phyloP scores from a whole-genome alignment of 2,329 filamentous ascomycete genomes.

The Sclerotinia trifoliorum region DNA sequence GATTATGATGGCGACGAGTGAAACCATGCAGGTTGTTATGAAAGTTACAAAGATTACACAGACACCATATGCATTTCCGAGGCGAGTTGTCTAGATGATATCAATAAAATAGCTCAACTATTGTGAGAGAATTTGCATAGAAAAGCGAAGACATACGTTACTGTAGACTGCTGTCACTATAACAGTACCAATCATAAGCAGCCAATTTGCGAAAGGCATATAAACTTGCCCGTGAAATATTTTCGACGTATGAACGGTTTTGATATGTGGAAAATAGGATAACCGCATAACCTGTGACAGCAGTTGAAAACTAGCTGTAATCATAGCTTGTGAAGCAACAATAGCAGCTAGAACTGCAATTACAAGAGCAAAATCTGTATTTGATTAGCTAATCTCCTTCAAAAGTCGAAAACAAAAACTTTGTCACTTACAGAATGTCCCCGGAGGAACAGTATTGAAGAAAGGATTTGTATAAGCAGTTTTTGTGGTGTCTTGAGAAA shows the following conservation, averaged over 20 bases:
- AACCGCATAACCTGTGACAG: slow-evolving; percentile 70
- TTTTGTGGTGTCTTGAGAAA: slow-evolving; percentile 53
- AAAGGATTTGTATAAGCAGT: slow-evolving; percentile 70
- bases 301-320: slow-evolving; percentile 69
- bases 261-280: slow-evolving; percentile 72
- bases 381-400: not conserved
- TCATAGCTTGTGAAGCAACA: slow-evolving; percentile 76
- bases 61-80: slow-evolving; percentile 74
- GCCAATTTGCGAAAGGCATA: slow-evolving; percentile 73
- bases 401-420: not conserved
- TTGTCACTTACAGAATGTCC: slow-evolving; percentile 53
- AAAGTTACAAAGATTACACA: slow-evolving; percentile 81
- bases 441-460: slow-evolving; percentile 66
- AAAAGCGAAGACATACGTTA: slow-evolving; percentile 48
- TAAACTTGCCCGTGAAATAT: slow-evolving; percentile 74
- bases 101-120: slow-evolving; percentile 7
- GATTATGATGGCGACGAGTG: slow-evolving; percentile 68
- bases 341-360: slow-evolving; percentile 69
- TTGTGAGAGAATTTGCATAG: not conserved
- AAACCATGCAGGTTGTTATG: slow-evolving; percentile 72
- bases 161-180: slow-evolving; percentile 72
- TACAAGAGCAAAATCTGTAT: slow-evolving; percentile 57
- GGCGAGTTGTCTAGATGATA: slow-evolving; percentile 55
- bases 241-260: slow-evolving; percentile 68
- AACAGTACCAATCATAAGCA: slow-evolving; percentile 74